These are phyloP conservation scores for Populus hybrid DNA, from an alignment of 441 rosid species.

Conservation along the genomic window DNA sequence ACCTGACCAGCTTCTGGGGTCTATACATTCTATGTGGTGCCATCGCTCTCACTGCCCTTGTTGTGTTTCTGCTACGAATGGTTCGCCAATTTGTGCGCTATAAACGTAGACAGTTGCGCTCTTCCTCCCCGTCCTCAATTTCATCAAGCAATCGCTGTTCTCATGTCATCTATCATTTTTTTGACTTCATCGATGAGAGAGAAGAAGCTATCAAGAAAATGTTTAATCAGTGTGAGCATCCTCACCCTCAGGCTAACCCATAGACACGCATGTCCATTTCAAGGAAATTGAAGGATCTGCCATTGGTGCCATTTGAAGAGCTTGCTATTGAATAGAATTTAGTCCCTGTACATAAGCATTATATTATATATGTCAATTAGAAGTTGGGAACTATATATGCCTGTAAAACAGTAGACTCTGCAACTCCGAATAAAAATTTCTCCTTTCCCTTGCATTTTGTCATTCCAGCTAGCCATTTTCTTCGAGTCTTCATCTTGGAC, in stretches of 20 bases:
- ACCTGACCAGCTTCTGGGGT: constrained; percentile 77
- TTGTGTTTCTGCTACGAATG: constrained; percentile 47
- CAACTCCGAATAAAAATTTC: no score
- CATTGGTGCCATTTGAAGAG: neutral
- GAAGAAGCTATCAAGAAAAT: constrained; percentile 79
- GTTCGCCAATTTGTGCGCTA: constrained; percentile 50
- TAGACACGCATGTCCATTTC: constrained; percentile 11
- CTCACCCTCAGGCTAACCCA: constrained; percentile 28
- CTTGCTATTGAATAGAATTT: neutral
- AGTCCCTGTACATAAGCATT: neutral
- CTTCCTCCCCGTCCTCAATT: constrained; percentile 17
- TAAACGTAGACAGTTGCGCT: constrained; percentile 41
- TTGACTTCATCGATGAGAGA: constrained; percentile 73
- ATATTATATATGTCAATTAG: no score
- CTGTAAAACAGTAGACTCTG: no score
- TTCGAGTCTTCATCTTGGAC: no score
- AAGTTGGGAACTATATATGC: no score
- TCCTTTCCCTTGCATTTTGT: no score
- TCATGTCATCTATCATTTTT: constrained; percentile 44
- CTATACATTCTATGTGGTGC: constrained; percentile 60
- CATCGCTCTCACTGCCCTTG: constrained; percentile 44
- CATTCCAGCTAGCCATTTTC: no score
- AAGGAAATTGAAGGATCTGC: constrained; percentile 5
- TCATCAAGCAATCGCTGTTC: constrained; percentile 34
- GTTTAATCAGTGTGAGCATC: constrained; percentile 36